Base-by-base conservation (phyloP, 2,329 filamentous ascomycete genomes). In the Aspergillus sp. region DNA sequence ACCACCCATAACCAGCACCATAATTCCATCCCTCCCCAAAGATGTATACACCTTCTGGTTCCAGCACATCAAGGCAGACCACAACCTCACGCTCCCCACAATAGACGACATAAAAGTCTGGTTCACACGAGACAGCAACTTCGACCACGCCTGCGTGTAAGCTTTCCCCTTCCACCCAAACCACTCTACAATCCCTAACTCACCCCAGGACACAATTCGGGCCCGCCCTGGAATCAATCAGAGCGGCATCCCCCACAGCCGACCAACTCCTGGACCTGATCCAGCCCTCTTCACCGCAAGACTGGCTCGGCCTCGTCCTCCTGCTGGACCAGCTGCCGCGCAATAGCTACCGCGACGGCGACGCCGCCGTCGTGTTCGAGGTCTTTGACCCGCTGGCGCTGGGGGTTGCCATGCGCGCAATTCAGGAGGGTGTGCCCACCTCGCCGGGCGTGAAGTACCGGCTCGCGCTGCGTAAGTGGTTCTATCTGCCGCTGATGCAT, bases 241-340 rank as follows among this genome's bases (percentile, higher is more conserved):
- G 24, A 38, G n/a, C 35, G n/a, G 10, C 35, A 1, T 30, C 32
- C 35, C 30, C 35, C 3, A 48, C 46, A 16, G 46, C 26, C 38
- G 32, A 17, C 16, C 26, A 47, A 22, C 11, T 65, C 5, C 43
- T 64, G 3, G 45, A 55, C 19, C 45, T 55, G 14, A 41, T 61
- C 6, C 58, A 57, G 33, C 50, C 53, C 9, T 50, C 47, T 2
- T 54, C 53, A 0, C 51, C 62, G 0, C 38, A 58, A 5, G 50
- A 54, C 7, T 65, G 61, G 62, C 68, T 87, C 2, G 74, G 76
- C 42, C 64, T 86, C 0, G 60, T 83, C 4, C 59, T 87, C 2
- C 73, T 87, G 2, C 75, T 87, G 2, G 85, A 87, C 56, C 84
- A 87, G 61, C 74, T 87, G 40, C 75, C 84, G 0, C 79, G 85